Conservation (phyloP, 2,329 filamentous ascomycete genomes). For the Fusarium sp. region DNA sequence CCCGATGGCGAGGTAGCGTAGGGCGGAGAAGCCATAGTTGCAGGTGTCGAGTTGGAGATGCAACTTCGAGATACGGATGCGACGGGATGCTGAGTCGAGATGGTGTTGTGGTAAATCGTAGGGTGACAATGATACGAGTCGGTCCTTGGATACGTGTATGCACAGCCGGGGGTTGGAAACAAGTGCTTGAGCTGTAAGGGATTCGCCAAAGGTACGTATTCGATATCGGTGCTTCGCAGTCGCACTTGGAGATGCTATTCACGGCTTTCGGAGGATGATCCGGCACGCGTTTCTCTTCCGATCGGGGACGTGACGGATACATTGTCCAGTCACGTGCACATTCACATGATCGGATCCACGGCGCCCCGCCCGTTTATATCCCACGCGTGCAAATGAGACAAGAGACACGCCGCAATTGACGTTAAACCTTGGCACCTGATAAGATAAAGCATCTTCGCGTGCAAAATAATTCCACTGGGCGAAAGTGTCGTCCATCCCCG, state of each 20-base stretch:
- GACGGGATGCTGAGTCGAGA: background rate
- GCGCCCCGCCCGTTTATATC: background rate
- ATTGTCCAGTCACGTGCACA: conserved; percentile 1
- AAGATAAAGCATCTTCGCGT: conserved; percentile 33
- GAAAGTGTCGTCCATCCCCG: conserved; percentile 14
- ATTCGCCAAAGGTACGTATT: conserved; percentile 3
- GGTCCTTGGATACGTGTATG: background rate
- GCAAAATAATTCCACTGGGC: conserved; percentile 10
- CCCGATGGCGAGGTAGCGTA: conserved; percentile 63
- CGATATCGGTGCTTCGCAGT: conserved; percentile 24
- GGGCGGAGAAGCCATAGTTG: conserved; percentile 69
- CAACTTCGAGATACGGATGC: conserved; percentile 3
- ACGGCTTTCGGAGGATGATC: conserved; percentile 34
- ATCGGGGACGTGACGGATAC: conserved; percentile 23
- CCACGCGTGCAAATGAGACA: conserved; percentile 1
- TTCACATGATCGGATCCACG: conserved; percentile 34
- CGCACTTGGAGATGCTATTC: conserved; percentile 5
- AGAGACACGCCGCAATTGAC: conserved; percentile 23
- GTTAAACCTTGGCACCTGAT: conserved; percentile 31
- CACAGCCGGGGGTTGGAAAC: background rate
- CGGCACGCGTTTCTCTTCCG: conserved; percentile 34
- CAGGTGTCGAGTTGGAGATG: background rate
- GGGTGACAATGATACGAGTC: background rate
- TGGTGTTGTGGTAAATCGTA: background rate
- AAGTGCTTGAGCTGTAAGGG: background rate